These are phyloP conservation scores for Gossypium anomalum DNA, from an alignment of 345 rosid genomes.

Conservation along the genomic window DNA sequence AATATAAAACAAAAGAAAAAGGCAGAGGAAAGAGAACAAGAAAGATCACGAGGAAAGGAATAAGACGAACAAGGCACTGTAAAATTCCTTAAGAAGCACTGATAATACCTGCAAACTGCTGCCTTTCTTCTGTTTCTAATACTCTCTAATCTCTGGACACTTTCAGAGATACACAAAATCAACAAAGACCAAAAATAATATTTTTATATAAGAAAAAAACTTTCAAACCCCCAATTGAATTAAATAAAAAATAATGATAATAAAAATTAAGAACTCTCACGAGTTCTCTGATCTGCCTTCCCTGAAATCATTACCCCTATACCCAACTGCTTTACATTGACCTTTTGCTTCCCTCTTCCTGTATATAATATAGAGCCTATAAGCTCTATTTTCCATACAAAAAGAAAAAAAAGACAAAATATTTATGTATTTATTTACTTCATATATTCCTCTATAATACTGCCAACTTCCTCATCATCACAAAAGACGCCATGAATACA, in stretches of 20 bases:
- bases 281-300: constrained; percentile 39
- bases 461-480: constrained; percentile 21
- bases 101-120: constrained; percentile 33
- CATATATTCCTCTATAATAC: neutral
- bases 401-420: neutral
- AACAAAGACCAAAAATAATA: neutral
- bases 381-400: neutral
- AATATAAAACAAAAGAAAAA: neutral
- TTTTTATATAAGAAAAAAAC: neutral
- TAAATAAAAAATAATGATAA: neutral
- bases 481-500: neutral
- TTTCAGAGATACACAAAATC: neutral
- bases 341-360: constrained; percentile 34
- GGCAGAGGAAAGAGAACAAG: neutral
- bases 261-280: constrained; percentile 24
- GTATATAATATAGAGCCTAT: neutral
- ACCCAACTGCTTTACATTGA: constrained; percentile 72
- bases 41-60: constrained; percentile 42
- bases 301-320: constrained; percentile 37
- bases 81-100: constrained; percentile 41
- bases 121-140: constrained; percentile 13
- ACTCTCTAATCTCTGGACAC: constrained; percentile 6
- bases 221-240: neutral
- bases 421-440: neutral
- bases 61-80: constrained; percentile 35